These are phyloP conservation scores for Blastobotrys arbuscula DNA, from an alignment of 1,139 yeast genomes.

Conservation along the genomic window DNA sequence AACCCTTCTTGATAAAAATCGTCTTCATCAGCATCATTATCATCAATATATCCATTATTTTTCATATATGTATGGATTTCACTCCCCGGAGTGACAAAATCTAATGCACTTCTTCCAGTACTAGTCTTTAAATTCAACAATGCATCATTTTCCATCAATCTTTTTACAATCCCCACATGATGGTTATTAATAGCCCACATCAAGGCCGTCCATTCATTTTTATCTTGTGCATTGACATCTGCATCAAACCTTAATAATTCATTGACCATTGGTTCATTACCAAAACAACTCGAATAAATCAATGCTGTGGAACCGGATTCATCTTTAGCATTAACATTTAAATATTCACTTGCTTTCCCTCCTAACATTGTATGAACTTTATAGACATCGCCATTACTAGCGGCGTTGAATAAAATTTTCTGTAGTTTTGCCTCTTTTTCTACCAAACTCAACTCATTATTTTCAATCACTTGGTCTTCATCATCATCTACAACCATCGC, in stretches of 20 bases:
- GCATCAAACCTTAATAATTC: constrained; percentile 38
- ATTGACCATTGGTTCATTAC: constrained; percentile 36
- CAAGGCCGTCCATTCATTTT: constrained; percentile 40
- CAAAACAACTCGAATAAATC: constrained; percentile 39
- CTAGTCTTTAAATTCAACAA: constrained; percentile 28
- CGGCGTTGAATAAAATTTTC: constrained; percentile 30
- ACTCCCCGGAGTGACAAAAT: constrained; percentile 33
- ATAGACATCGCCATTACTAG: constrained; percentile 35
- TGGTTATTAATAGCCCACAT: constrained; percentile 45
- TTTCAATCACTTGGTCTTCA: constrained; percentile 24
- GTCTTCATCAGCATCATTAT: constrained; percentile 15
- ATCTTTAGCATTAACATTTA: constrained; percentile 35
- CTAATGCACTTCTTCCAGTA: constrained; percentile 36
- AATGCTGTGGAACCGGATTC: constrained; percentile 38
- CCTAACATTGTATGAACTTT: constrained; percentile 30
- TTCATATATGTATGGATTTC: constrained; percentile 30
- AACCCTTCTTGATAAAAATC: constrained; percentile 32
- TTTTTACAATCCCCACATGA: constrained; percentile 34
- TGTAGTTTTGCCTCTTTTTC: constrained; percentile 26
- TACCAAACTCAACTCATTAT: constrained; percentile 20
- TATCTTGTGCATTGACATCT: constrained; percentile 35
- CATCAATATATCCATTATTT: constrained; percentile 26
- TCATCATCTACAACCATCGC: constrained; percentile 14
- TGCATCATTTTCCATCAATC: constrained; percentile 36
- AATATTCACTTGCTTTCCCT: constrained; percentile 20